Evolutionary conservation across 1,284 basidiomycete species (phyloP), one percentile per base, ranked within the genome.

Genomic region (Cutaneotrichosporon spelunceum): DNA sequence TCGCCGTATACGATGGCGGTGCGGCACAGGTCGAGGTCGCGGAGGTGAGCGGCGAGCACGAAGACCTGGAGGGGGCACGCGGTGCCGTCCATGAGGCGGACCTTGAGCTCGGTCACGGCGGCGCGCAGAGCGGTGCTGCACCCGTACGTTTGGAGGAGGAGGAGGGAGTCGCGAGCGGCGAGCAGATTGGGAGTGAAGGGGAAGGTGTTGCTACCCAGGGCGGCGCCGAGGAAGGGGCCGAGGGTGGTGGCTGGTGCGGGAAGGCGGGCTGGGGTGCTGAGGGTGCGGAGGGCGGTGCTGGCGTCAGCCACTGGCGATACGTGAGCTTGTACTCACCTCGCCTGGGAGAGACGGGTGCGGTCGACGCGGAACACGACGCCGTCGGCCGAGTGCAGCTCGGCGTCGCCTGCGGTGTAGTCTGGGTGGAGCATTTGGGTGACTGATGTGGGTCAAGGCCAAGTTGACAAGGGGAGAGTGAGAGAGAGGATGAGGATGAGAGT

Each of bases 1-100:
- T 61, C 60, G 54, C 57, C 44, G 27, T 59, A 42, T 19, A 65
- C 63, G 34, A 65, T 61, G n/a, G 63, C 63, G n/a, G 60, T 59
- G 44, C 63, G 63, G 60, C 63, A 65, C 21, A 65, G 63, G 13
- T 56, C 36, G 4, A 64, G 48, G 49, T 59, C 63, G 49, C 45
- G 48, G 13, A 59, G 29, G n/a, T 52, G 50, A 4, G 63, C 63
- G 44, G 57, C 63, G 27, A 65, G 53, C 19, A 65, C 47, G 34
- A 65, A 65, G 11, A 53, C 56, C 44, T 61, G 57, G 36, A 65
- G 29, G 1, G 63, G 49, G 26, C 63, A 65, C n/a, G 49, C 54
- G 34, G 34, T 36, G 60, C 47, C 57, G 33, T 65, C 63, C 60
- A 65, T 59, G 27, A 61, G 39, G 19, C 29, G 54, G 23, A 48